Evolutionary conservation across 1,284 basidiomycete genomes (phyloP), one percentile per base, ranked within the genome.

Genomic region (Leccinum griseonigrum): DNA sequence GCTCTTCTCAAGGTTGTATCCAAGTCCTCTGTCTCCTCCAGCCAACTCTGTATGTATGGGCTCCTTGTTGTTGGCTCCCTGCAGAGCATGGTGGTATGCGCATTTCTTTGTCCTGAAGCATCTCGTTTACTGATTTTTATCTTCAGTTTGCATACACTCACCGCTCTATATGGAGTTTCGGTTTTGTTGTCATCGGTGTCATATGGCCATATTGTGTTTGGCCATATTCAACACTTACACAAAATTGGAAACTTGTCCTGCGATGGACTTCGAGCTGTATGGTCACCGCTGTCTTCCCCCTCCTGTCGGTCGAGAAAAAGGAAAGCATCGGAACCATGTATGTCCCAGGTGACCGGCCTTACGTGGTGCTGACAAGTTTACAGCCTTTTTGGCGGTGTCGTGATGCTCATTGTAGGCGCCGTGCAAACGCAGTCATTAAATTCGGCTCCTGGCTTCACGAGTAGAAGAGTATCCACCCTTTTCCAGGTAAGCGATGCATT

Each of bases 51-150:
- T 10, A 16, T 74, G 8, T 71, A 73, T 32, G 73, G 67, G 3
- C 43, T 68, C 3, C 66, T 82, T 29, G 76, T 81, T 2, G 62
- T 85, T 1, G 68, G 64, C 0, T 78, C 80, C 3, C 76, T 93
- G 54, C 82, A 91, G 67, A 78, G 82, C 52, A 92, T 94, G 85
- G 92, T 91, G 66, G 85, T 91, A 70, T 67, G 92, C 76, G 63
- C 34, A 18, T 46, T 58, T 53, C 18, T 11, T 51, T 26, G 9
- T 31, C 57, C 8, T 18, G 38, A 62, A 53, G 40, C 32, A 26
- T 28, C 18, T 57, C 29, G 5, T 56, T 57, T 22, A 43, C 36
- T 29, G n/a, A 34, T 54, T 55, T 26, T 85, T 18, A 13, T 57
- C 16, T 56, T 26, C 58, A 92, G 90, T 74, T 77, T 50, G 90